A percentile compares a stretch with the other conserved stretches of the same genome.
These are phyloP conservation scores for Tetragonia tetragonoides DNA, from an alignment of 148 eudicot genomes.

Conservation along the genomic window DNA sequence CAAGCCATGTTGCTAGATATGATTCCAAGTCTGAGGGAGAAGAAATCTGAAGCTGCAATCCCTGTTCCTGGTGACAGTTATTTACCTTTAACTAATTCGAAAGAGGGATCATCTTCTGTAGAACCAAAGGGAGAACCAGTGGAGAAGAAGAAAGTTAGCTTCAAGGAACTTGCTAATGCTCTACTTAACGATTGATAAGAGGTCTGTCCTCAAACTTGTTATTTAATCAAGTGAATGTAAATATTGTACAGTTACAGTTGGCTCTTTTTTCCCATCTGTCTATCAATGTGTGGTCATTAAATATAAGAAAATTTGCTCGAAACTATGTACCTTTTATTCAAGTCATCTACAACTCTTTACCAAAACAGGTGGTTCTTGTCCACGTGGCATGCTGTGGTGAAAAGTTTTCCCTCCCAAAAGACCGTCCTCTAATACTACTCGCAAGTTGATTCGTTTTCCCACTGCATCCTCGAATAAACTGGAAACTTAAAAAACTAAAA, in stretches of 20 bases:
- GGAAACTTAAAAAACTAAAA: too few relatives aligned
- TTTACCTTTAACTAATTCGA: not conserved
- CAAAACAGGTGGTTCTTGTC: too few relatives aligned
- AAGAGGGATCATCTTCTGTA: conserved; percentile 19
- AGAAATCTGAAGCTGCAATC: conserved; percentile 22
- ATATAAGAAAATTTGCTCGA: too few relatives aligned
- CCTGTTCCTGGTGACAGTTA: conserved; percentile 21
- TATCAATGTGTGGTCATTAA: too few relatives aligned
- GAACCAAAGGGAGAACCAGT: conserved; percentile 34
- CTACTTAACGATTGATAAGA: conserved; percentile 53
- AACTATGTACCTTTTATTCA: too few relatives aligned
- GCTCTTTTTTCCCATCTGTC: too few relatives aligned
- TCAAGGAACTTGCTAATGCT: conserved; percentile 55
- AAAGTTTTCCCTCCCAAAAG: too few relatives aligned
- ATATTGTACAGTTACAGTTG: conserved; percentile 8
- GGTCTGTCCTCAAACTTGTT: not conserved
- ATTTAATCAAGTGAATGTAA: not conserved
- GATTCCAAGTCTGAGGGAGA: conserved; percentile 55
- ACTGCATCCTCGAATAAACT: too few relatives aligned
- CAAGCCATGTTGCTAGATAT: conserved; percentile 60
- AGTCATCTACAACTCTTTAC: too few relatives aligned
- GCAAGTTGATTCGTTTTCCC: too few relatives aligned
- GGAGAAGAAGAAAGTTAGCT: conserved; percentile 81
- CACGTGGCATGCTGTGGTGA: too few relatives aligned
- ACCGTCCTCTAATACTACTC: too few relatives aligned